Conservation (phyloP, 2,329 filamentous ascomycete species). For the Alternaria atra region DNA sequence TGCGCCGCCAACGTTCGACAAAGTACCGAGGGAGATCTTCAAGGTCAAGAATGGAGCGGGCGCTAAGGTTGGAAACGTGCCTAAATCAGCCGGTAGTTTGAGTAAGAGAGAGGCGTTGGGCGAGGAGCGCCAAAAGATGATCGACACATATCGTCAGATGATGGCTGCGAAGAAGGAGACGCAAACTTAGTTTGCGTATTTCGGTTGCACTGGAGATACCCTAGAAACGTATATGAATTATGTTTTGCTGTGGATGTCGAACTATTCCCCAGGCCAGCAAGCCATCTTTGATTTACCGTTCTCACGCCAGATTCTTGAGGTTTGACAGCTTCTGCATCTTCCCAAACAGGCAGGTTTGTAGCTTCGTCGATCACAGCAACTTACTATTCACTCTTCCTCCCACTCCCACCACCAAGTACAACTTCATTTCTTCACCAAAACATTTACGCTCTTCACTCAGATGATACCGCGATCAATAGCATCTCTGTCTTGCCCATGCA, state of each 20-base stretch:
- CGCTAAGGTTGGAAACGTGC: constrained; percentile 74
- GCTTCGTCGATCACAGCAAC: not conserved
- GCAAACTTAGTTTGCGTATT: not conserved
- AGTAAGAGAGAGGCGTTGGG: constrained; percentile 76
- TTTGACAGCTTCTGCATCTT: not conserved
- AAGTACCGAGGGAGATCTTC: constrained; percentile 69
- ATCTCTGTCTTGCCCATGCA: not conserved
- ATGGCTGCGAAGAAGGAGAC: constrained; percentile 59
- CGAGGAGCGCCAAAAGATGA: constrained; percentile 73
- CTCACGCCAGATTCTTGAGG: not conserved
- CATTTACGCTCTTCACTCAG: no score
- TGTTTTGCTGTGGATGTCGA: not conserved
- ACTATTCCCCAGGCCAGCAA: not conserved
- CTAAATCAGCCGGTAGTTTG: constrained; percentile 74
- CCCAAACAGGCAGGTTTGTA: not conserved
- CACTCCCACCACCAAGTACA: not conserved
- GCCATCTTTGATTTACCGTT: not conserved
- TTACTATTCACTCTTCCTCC: not conserved
- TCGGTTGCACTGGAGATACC: not conserved
- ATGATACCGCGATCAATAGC: not conserved
- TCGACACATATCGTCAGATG: constrained; percentile 75
- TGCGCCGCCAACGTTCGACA: constrained; percentile 78
- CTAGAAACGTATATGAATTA: not conserved
- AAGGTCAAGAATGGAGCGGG: constrained; percentile 70
- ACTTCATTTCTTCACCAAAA: not conserved